Evolutionary conservation across 768 basidiomycete species (phyloP), one percentile per base, ranked within the genome.

Genomic region (Lepiota brunneoincarnata): DNA sequence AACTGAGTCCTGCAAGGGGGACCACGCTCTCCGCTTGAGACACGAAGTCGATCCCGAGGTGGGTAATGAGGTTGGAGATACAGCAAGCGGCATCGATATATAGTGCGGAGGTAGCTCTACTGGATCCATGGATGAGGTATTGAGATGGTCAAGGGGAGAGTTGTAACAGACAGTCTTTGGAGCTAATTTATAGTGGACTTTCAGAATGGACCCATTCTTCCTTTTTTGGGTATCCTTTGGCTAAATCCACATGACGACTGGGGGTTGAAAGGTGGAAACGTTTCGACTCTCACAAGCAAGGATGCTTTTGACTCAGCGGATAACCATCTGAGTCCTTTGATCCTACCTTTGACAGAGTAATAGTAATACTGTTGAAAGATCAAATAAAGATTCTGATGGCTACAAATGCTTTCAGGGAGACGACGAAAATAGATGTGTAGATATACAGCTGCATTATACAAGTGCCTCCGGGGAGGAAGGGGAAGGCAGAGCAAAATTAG

Each of bases 1-100:
- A 55, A 75, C 75, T 34, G 68, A 61, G 47, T 69, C 75, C 56
- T 83, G 80, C 64, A 82, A 84, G 54, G 82, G 79, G 9, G 79
- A 69, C 20, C 86, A 85, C 15, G 80, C 83, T 49, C 77, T 75
- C 61, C 87, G 83, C 68, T 90, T 90, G 50, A 72, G 62, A 20
- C 63, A 60, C n/a, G 61, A 58, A 15, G 46, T 36, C 18, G 59
- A 57, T 47, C 59, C 40, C 15, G 56, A 44, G 21, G 58, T 37
- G 36, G 51, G 48, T 39, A 54, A 2, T 37, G 52, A 3, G n/a
- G 24, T 28, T n/a, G 61, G 55, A 28, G 57, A 44, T 52, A 52
- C 26, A 46, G 46, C 31, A 24, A 42, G 45, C 35, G 44, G 28
- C 9, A 39, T 26, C 23, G 35, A 35, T 26, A n/a, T 40, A 18